phyloP scores from a whole-genome alignment of 306 rosid species.

The Vachellia pachyceras region DNA sequence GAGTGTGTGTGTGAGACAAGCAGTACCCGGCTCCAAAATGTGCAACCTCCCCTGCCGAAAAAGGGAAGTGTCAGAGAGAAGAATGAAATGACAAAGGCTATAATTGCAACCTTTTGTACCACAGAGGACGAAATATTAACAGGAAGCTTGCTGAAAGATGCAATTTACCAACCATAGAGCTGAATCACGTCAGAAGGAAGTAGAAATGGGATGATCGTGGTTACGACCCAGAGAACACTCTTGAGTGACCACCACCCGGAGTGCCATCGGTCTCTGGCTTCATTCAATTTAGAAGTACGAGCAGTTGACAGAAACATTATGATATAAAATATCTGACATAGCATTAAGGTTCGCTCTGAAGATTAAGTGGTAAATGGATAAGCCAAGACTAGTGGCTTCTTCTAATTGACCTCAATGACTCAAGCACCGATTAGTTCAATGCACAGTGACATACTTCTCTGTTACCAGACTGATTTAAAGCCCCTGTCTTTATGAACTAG shows the following conservation, averaged over 20 bases:
- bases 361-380: not conserved
- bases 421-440: not conserved
- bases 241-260: slow-evolving; percentile 98
- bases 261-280: slow-evolving; percentile 77
- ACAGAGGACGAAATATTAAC: slow-evolving; percentile 27
- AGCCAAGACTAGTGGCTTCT: not conserved
- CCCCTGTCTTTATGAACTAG: not conserved
- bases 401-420: not conserved
- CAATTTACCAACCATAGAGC: slow-evolving; percentile 74
- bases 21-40: slow-evolving; percentile 97
- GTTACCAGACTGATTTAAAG: not conserved
- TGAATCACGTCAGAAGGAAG: slow-evolving; percentile 78
- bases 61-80: slow-evolving; percentile 6
- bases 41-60: slow-evolving; percentile 72
- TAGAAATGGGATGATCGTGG: slow-evolving; percentile 73
- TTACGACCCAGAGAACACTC: slow-evolving; percentile 59
- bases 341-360: slow-evolving; percentile 63
- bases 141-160: slow-evolving; percentile 27
- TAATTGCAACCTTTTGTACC: not conserved
- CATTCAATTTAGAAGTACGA: slow-evolving; percentile 72
- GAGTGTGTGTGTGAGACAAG: not conserved
- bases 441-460: not conserved
- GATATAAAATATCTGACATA: slow-evolving; percentile 74
- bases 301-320: slow-evolving; percentile 81
- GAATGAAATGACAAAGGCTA: slow-evolving; percentile 18